A percentile compares a stretch with the other conserved stretches of the same genome.
These are phyloP conservation scores for Pleurotus sapidus DNA, from an alignment of 768 basidiomycete genomes.

Conservation along the genomic window DNA sequence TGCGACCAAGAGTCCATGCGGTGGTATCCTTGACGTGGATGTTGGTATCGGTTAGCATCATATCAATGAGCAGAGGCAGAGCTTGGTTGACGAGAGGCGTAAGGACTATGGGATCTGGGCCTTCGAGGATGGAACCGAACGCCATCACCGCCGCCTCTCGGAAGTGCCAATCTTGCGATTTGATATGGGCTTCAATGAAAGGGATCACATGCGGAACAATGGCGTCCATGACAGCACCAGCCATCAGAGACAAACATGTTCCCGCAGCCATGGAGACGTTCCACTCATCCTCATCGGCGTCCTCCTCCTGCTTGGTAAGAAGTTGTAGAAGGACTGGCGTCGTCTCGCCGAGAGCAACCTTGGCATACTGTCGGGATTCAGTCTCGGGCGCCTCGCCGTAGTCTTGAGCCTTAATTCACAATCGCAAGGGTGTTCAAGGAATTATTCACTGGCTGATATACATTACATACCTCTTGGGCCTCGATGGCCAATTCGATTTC, in stretches of 20 bases:
- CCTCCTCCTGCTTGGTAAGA: constrained; percentile 91
- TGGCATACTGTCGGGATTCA: constrained; percentile 90
- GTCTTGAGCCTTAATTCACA: constrained; percentile 65
- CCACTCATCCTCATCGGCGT: constrained; percentile 99
- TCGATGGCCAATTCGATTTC: constrained; percentile 92
- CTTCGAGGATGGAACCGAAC: constrained; percentile 96
- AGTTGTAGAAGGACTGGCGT: constrained; percentile 88
- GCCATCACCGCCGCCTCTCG: constrained; percentile 99
- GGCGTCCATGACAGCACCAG: constrained; percentile 85
- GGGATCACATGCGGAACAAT: constrained; percentile 94
- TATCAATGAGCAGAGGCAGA: constrained; percentile 87
- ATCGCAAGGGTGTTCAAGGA: neutral
- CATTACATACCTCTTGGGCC: constrained; percentile 72
- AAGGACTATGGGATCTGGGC: constrained; percentile 85
- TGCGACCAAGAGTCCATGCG: constrained; percentile 95
- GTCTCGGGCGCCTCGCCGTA: constrained; percentile 85
- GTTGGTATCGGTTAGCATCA: constrained; percentile 83
- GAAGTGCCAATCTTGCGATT: constrained; percentile 86
- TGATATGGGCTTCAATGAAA: constrained; percentile 97
- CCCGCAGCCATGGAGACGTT: constrained; percentile 97
- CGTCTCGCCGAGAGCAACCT: constrained; percentile 92
- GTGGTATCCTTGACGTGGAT: constrained; percentile 93
- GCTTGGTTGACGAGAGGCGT: constrained; percentile 93
- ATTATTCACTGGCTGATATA: neutral
- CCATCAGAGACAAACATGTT: constrained; percentile 85